Evolutionary conservation across 306 rosid species (phyloP), one percentile per base, ranked within the genome.

Genomic region (Cotoneaster glaucophyllus): DNA sequence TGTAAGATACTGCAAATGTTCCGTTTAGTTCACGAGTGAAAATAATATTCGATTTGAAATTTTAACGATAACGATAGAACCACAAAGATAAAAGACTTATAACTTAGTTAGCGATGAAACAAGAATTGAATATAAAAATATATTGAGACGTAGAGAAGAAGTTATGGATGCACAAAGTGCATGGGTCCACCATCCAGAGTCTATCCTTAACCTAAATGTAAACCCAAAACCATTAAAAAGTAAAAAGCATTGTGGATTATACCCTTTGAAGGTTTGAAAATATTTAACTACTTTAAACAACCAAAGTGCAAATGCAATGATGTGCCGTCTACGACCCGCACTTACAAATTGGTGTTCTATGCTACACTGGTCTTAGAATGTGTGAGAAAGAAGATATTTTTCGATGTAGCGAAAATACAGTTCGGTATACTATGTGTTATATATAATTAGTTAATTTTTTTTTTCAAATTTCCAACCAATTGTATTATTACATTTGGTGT

Each of bases 301-400:
- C 58, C 25, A 34, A 59, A 54, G 58, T 48, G 13, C 9, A 59
- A 54, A 45, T 48, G 21, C 19, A 31, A n/a, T 75, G 63, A 61
- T 68, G 48, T 85, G 91, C 87, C 89, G 91, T 83, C 29, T 11
- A 73, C 45, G 85, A 68, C 85, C 87, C 86, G 91, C 84, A n/a
- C 74, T 43, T 53, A 43, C 5, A 4, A 68, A 58, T 61, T 39
- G 66, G 63, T 2, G 63, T 1, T 28, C 29, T 50, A 26, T 77
- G 76, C 80, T 19, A 14, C 41, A 8, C 9, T 2, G 41, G 9
- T 37, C 11, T 26, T 28, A 13, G 41, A 29, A 66, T 62, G 74
- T 8, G 67, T 29, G 22, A 54, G 41, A 37, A 7, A 0, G 9
- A 10, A 6, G 41, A 37, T 37, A 37, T 37, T 37, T 37, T 37